Base-by-base conservation (phyloP, 2,329 filamentous ascomycete species). In the Colletotrichum noveboracense region DNA sequence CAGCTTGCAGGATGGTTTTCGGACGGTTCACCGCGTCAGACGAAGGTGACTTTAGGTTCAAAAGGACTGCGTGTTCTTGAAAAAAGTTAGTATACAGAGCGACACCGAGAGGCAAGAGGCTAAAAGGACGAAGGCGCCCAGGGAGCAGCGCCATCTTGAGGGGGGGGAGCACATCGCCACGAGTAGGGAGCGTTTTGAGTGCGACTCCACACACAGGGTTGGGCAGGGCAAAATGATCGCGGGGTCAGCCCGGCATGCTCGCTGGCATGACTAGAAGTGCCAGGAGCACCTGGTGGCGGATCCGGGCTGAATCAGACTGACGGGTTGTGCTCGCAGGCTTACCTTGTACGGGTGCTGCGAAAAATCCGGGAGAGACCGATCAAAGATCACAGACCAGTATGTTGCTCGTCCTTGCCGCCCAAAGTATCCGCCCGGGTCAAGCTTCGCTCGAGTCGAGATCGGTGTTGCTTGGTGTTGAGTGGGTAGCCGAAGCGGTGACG, bases 31-130 rank as follows among this genome's bases (percentile, higher is more conserved):
- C 55, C 52, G 74, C 70, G 70, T 73, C 74, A 76, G 70, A 68
- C 58, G 65, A 76, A 74, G 74, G 74, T 74, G 74, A 65, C 70
- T 76, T 76, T 64, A 61, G 52, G 74, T 76, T 76, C 58, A 64
- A 48, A 55, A 76, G 14, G 58, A 64, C 70, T 65, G 70, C 21
- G 65, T 66, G 48, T 48, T 67, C 70, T 73, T 43, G 64, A 48
- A 21, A 21, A 65, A 73, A 69, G 74, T 76, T 66, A 76, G 74
- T 36, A 9, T 18, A 32, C 13, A 62, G 14, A 60, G 52, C 26
- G 36, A 70, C 55, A 26, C 64, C 56, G 58, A 75, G 48, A 65
- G 65, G 70, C 38, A 36, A 68, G 66, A 71, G 26, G 56, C 30
- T 48, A 74, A 21, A 52, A 69, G 48, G 56, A 21, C 43, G 43